Conservation (phyloP, 139 green algal species). For the Pleodorina starrii region DNA sequence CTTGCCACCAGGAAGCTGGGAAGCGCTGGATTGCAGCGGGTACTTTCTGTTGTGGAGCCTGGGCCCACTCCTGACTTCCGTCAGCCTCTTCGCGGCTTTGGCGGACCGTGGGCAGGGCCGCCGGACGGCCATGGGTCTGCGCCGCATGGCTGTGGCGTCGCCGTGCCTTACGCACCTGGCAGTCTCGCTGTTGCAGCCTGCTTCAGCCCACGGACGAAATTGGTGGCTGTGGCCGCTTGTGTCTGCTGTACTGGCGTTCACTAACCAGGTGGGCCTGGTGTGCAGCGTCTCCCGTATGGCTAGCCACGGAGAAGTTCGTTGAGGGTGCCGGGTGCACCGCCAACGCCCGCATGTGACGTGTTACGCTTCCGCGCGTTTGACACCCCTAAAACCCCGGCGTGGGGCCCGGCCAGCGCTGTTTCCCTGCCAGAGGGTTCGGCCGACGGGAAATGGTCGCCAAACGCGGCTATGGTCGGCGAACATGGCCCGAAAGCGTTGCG, state of each 20-base stretch:
- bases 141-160: not conserved
- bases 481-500: no score
- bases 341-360: no score
- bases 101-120: not conserved
- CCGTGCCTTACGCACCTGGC: not conserved
- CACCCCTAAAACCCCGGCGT: no score
- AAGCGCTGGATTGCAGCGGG: not conserved
- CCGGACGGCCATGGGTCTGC: not conserved
- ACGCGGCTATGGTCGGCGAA: no score
- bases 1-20: not conserved
- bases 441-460: no score
- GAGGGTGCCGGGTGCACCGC: no score
- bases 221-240: slow-evolving; percentile 2
- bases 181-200: not conserved
- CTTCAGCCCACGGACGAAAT: not conserved
- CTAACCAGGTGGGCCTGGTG: not conserved
- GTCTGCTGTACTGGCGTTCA: not conserved
- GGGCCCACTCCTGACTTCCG: not conserved
- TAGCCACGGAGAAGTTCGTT: no score
- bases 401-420: no score
- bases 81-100: not conserved
- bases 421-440: no score
- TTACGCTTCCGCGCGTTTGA: no score
- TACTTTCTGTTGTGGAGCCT: not conserved
- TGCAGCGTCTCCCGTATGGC: no score